Evolutionary conservation across 1,139 yeast species (phyloP).

Genomic region (Ogataea hybrid): DNA sequence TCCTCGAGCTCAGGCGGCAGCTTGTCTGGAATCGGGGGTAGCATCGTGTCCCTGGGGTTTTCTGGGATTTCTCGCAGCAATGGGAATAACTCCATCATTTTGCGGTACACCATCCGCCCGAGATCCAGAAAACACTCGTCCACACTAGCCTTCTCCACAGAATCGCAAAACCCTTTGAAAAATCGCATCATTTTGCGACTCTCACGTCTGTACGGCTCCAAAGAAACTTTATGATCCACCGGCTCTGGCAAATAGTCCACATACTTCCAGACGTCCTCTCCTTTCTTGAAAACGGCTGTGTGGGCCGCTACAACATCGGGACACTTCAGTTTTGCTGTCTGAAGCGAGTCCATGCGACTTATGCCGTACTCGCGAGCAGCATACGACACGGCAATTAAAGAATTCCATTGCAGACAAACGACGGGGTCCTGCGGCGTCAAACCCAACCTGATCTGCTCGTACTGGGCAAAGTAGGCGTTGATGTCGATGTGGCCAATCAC

Average conservation of each 20-base stretch:
- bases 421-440: conserved; percentile 71
- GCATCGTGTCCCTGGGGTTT: conserved; percentile 21
- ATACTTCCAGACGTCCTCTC: conserved; percentile 82
- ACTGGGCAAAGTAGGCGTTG: conserved; percentile 96
- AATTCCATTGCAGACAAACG: conserved; percentile 92
- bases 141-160: conserved; percentile 90
- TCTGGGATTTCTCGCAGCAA: conserved; percentile 22
- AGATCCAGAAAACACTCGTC: conserved; percentile 90
- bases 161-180: conserved; percentile 52
- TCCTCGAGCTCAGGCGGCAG: conserved; percentile 35
- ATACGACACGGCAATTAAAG: conserved; percentile 85
- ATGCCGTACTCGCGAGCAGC: conserved; percentile 87
- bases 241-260: conserved; percentile 43
- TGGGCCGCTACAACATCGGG: conserved; percentile 77
- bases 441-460: conserved; percentile 75
- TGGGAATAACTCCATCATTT: conserved; percentile 37
- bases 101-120: conserved; percentile 51
- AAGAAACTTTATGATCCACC: conserved; percentile 70
- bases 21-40: conserved; percentile 53
- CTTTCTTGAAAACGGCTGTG: conserved; percentile 91
- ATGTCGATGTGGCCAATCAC: conserved; percentile 84
- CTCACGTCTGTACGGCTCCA: conserved; percentile 89
- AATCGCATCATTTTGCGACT: conserved; percentile 74
- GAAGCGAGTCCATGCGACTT: conserved; percentile 69
- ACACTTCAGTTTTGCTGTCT: conserved; percentile 70